Evolutionary conservation across 345 rosid species (phyloP).

Genomic region (Durio zibethinus): DNA sequence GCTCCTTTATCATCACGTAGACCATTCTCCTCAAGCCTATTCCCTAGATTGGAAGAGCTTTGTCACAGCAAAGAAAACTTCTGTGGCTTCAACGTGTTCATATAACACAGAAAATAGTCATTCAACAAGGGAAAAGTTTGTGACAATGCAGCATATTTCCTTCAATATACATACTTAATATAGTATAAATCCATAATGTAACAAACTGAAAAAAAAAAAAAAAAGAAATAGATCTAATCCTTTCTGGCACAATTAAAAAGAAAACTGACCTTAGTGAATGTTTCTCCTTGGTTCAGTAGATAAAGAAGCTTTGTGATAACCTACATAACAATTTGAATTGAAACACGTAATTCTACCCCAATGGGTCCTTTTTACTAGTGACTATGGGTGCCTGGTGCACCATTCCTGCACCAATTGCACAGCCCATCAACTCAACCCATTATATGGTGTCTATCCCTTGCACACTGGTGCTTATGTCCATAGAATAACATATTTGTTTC

Average conservation of each 20-base stretch:
- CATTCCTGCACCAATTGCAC: constrained; percentile 18
- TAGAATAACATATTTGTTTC: background rate
- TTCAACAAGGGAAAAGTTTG: background rate
- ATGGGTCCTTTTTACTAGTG: constrained; percentile 29
- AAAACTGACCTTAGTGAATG: constrained; percentile 73
- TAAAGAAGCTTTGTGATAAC: constrained; percentile 94
- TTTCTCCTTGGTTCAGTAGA: constrained; percentile 93
- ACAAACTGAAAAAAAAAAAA: background rate
- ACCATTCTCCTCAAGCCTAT: constrained; percentile 96
- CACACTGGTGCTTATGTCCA: background rate
- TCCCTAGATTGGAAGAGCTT: constrained; percentile 96
- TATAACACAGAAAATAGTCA: constrained; percentile 13
- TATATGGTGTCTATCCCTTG: background rate
- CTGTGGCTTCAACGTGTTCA: constrained; percentile 81
- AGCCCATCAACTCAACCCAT: constrained; percentile 25
- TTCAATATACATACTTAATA: background rate
- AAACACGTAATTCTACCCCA: constrained; percentile 4
- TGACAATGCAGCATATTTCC: background rate
- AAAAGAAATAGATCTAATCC: background rate
- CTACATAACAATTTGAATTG: constrained; percentile 41
- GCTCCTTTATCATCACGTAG: constrained; percentile 92
- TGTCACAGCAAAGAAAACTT: constrained; percentile 92
- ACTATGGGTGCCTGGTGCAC: constrained; percentile 27
- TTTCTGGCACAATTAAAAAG: background rate
- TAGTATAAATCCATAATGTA: background rate